Evolutionary conservation across 352 stramenopile genomes (phyloP).

Genomic region (Globisporangium camurandrum): DNA sequence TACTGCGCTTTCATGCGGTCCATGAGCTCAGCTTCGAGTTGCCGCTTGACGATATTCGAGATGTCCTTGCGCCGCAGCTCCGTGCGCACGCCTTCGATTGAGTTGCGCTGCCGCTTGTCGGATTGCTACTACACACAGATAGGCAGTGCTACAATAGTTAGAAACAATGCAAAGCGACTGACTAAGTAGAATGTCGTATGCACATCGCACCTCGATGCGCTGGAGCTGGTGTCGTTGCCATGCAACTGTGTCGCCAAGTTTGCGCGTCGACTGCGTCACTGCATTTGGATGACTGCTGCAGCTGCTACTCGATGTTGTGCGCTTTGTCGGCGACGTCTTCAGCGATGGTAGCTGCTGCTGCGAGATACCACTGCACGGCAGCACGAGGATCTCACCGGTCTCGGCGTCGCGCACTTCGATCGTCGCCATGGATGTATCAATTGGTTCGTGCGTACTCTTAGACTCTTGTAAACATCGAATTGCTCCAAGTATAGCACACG

Average conservation of each 20-base stretch:
- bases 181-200: too few relatives aligned
- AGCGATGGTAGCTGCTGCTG: conserved; percentile 1
- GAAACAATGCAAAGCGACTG: background rate
- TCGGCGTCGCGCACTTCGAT: conserved; percentile 52
- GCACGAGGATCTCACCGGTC: conserved; percentile 44
- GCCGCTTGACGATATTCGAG: conserved; percentile 18
- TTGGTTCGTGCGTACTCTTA: too few relatives aligned
- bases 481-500: too few relatives aligned
- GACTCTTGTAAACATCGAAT: too few relatives aligned
- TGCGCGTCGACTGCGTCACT: conserved; percentile 49
- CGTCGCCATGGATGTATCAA: background rate
- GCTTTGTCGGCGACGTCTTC: background rate
- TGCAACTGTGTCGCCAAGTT: conserved; percentile 35
- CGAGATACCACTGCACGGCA: too few relatives aligned
- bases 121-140: conserved; percentile 26
- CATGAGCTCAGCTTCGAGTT: conserved; percentile 44
- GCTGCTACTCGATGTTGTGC: background rate
- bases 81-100: conserved; percentile 35
- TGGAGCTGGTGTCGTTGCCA: conserved; percentile 43
- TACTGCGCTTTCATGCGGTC: conserved; percentile 62
- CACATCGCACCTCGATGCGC: conserved; percentile 32
- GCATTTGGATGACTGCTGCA: conserved; percentile 16
- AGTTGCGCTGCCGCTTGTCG: conserved; percentile 37
- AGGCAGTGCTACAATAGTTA: background rate
- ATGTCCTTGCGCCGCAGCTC: conserved; percentile 43